Conservation (phyloP, 169 alveolate species). For the Plasmodium ovale region DNA sequence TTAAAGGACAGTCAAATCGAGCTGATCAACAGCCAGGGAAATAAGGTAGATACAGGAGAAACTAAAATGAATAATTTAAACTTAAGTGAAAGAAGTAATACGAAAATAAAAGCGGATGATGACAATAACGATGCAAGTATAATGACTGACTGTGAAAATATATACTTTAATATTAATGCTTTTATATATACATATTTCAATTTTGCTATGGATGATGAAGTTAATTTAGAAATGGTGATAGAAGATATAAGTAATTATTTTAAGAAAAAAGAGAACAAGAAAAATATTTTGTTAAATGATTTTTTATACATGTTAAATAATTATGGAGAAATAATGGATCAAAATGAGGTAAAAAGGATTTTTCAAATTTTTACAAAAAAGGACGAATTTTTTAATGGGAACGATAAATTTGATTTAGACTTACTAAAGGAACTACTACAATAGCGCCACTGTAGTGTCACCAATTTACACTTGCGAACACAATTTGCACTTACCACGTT, state of each 20-base stretch:
- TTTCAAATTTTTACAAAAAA: slow-evolving; percentile 75
- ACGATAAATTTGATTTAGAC: slow-evolving; percentile 25
- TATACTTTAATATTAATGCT: slow-evolving; percentile 71
- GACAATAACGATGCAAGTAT: slow-evolving; percentile 18
- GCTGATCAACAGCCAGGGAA: too few relatives aligned
- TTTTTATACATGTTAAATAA: slow-evolving; percentile 46
- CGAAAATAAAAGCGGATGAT: too few relatives aligned
- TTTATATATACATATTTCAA: slow-evolving; percentile 73
- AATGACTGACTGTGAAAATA: slow-evolving; percentile 55
- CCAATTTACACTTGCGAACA: too few relatives aligned
- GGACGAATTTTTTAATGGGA: slow-evolving; percentile 12
- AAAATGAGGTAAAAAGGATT: slow-evolving; percentile 51
- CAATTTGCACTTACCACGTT: too few relatives aligned
- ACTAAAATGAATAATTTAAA: too few relatives aligned
- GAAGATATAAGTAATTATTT: slow-evolving; percentile 39
- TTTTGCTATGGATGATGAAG: slow-evolving; percentile 25
- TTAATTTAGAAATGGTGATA: slow-evolving; percentile 28
- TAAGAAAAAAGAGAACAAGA: slow-evolving; percentile 27
- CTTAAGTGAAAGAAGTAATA: background rate
- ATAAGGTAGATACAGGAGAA: too few relatives aligned
- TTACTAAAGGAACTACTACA: slow-evolving; percentile 15
- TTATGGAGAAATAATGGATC: slow-evolving; percentile 72
- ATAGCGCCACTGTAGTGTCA: too few relatives aligned
- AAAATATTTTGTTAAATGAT: slow-evolving; percentile 20
- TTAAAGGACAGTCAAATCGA: too few relatives aligned